Evolutionary conservation across 306 rosid species (phyloP).

Genomic region (Geum urbanum): DNA sequence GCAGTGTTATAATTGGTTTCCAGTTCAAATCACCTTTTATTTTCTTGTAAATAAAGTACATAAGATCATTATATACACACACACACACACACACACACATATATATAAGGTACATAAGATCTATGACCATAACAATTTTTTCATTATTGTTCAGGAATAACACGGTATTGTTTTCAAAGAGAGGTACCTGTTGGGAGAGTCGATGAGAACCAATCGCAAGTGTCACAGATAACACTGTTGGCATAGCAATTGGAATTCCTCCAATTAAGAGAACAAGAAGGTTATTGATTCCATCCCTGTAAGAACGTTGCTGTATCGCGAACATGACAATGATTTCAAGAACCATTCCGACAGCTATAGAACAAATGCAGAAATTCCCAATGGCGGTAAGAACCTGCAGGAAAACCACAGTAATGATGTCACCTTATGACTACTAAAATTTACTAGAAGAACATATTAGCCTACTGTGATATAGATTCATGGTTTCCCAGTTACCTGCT

Average conservation of each 20-base stretch:
- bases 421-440: not conserved
- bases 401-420: conserved; percentile 10
- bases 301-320: conserved; percentile 67
- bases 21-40: not conserved
- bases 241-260: conserved; percentile 96
- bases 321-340: conserved; percentile 86
- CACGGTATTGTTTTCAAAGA: conserved; percentile 5
- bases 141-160: conserved; percentile 6
- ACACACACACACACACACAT: too few species aligned
- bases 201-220: conserved; percentile 90
- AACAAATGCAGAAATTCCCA: conserved; percentile 90
- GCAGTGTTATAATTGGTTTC: not conserved
- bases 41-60: not conserved
- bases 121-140: not conserved
- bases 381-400: conserved; percentile 79
- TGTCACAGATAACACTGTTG: conserved; percentile 86
- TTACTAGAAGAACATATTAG: not conserved
- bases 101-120: not conserved
- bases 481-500: conserved; percentile 41
- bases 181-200: conserved; percentile 78
- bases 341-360: conserved; percentile 82
- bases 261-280: conserved; percentile 93
- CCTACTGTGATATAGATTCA: not conserved
- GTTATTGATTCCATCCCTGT: conserved; percentile 84
- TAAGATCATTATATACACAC: not conserved